Evolutionary conservation across 495 filamentous ascomycete genomes (phyloP), one percentile per base, ranked within the genome.

Genomic region (Aspergillus olivimuriae): DNA sequence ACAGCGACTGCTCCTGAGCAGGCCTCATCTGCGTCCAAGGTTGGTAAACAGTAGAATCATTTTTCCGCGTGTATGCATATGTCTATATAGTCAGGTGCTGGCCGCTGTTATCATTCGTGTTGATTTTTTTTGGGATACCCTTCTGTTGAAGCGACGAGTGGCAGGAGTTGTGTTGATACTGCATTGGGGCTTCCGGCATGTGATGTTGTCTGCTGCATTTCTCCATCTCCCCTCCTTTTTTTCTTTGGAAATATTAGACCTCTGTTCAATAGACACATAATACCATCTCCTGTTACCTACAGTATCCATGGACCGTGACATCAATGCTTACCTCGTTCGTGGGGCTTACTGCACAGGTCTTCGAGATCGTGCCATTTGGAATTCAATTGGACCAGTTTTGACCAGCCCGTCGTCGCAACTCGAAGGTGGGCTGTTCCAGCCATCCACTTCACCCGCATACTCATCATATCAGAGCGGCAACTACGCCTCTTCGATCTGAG

Each of bases 291-390:
- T n/a, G n/a, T n/a, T n/a, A n/a, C n/a, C n/a, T n/a, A n/a, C n/a
- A n/a, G n/a, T n/a, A n/a, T n/a, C n/a, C n/a, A 58, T 52, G 55
- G 39, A 42, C 4, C 26, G 22, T 17, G 36, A 24, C 6, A 16
- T 24, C 3, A 4, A 10, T 41, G 19, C 16, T 9, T 35, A 11
- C 9, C 44, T 36, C 12, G n/a, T 47, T 15, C 47, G 23, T n/a
- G 47, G 43, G 2, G 71, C 77, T 54, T 74, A 84, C 56, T 80
- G 73, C 59, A 68, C 70, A 7, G 71, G 72, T 18, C 65, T 86
- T 28, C 72, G 79, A 21, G 64, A 65, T 36, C 69, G 74, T 26
- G 52, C 60, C 3, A 65, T 71, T 18, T 83, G 78, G 77, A 60
- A 58, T 9, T 51, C 66, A 10, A 48, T 77, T 7, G 58, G 66